Percentiles rank a stretch among this genome's conserved stretches.
phyloP scores from a whole-genome alignment of 495 filamentous ascomycete species.

The Talaromyces stipitatus region DNA sequence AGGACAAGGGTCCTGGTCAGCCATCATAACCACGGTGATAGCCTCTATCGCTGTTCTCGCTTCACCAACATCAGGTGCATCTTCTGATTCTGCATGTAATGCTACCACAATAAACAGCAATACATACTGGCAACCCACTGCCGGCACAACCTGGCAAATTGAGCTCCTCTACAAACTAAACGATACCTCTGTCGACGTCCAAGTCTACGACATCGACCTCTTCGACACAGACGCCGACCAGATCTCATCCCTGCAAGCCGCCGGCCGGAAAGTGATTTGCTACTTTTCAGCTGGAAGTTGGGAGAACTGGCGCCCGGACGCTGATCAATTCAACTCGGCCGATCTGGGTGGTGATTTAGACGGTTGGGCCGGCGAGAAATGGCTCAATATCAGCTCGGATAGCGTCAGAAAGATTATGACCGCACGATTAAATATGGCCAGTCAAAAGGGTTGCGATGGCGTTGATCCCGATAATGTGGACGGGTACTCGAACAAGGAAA shows the following conservation, averaged over 20 bases:
- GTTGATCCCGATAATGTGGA: constrained; percentile 71
- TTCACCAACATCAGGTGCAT: background rate
- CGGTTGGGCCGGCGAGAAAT: constrained; percentile 60
- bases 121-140: constrained; percentile 39
- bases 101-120: constrained; percentile 5
- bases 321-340: constrained; percentile 35
- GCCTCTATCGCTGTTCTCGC: too few relatives aligned
- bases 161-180: constrained; percentile 36
- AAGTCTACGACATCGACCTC: constrained; percentile 57
- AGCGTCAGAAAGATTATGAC: constrained; percentile 57
- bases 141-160: constrained; percentile 49
- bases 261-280: constrained; percentile 56
- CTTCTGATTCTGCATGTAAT: background rate
- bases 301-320: constrained; percentile 52
- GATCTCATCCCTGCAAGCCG: constrained; percentile 39
- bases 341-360: constrained; percentile 48
- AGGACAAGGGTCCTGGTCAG: too few relatives aligned
- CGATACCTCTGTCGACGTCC: constrained; percentile 36
- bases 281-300: constrained; percentile 66
- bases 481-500: constrained; percentile 50
- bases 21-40: too few relatives aligned
- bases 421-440: constrained; percentile 46
- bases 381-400: constrained; percentile 51
- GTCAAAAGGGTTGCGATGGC: constrained; percentile 56
- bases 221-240: constrained; percentile 40